Evolutionary conservation across 1,139 yeast species (phyloP).

Genomic region (Zygoascus sp.): DNA sequence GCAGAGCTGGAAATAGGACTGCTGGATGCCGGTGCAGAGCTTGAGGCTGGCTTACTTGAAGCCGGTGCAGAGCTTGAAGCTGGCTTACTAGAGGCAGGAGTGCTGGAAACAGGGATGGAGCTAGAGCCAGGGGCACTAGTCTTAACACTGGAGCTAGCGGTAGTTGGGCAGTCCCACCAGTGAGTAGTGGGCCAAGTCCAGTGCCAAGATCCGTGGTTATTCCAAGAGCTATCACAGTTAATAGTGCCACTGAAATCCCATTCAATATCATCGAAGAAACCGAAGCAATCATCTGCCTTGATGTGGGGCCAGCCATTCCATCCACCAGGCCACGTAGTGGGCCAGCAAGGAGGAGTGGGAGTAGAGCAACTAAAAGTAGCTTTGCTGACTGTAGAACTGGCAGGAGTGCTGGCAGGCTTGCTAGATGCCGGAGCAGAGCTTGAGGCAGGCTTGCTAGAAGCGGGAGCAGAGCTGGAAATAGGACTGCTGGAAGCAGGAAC

Average conservation of each 20-base stretch:
- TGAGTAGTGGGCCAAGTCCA: constrained; percentile 8
- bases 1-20: constrained; percentile 11
- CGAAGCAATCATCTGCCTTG: constrained; percentile 13
- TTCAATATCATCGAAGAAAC: constrained; percentile 8
- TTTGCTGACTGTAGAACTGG: constrained; percentile 2
- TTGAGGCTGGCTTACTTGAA: constrained; percentile 15
- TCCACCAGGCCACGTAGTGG: constrained; percentile 9
- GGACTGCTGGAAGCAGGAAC: constrained; percentile 9
- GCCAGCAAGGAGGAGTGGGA: constrained; percentile 6
- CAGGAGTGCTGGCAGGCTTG: constrained; percentile 3
- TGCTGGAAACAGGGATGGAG: constrained; percentile 4
- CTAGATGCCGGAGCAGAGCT: neutral
- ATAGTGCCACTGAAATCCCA: neutral
- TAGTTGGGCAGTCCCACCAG: constrained; percentile 7
- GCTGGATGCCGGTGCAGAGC: constrained; percentile 11
- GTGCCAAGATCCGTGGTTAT: constrained; percentile 3
- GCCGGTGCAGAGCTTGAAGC: constrained; percentile 15
- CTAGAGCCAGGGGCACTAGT: neutral
- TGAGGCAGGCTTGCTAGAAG: neutral
- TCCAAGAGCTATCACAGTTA: neutral
- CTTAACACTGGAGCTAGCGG: constrained; percentile 2
- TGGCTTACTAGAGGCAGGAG: neutral
- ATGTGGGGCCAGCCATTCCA: constrained; percentile 10
- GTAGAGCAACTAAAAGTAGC: constrained; percentile 1
- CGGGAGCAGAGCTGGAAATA: no score